Evolutionary conservation across 257 asterid species (phyloP).

Genomic region (Cynanchum wilfordii): DNA sequence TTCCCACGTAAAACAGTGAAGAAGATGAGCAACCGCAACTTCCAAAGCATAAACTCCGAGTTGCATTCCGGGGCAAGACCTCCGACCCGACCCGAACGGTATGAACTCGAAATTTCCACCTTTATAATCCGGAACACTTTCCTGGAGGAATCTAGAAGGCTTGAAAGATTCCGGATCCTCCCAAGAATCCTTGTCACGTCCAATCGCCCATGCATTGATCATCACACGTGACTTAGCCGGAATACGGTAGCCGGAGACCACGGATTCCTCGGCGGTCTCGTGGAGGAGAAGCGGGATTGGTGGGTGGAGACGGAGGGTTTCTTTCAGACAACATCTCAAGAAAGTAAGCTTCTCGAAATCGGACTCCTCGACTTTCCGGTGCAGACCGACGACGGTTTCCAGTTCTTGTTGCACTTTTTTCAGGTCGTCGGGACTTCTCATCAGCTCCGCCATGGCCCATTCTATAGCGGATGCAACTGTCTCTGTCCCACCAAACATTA

Average conservation of each 20-base stretch:
- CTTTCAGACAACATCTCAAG: conserved; percentile 63
- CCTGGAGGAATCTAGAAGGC: conserved; percentile 51
- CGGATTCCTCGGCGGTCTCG: conserved; percentile 58
- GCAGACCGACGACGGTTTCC: conserved; percentile 51
- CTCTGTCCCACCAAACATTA: conserved; percentile 92
- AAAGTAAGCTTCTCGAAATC: conserved; percentile 62
- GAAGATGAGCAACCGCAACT: conserved; percentile 72
- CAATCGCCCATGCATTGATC: conserved; percentile 84
- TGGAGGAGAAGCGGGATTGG: conserved; percentile 93
- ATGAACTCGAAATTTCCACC: conserved; percentile 71
- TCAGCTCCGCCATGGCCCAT: conserved; percentile 89
- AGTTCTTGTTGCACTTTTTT: conserved; percentile 71
- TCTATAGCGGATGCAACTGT: conserved; percentile 91
- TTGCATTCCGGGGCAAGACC: conserved; percentile 99
- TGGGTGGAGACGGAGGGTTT: conserved; percentile 84
- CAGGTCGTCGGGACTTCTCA: conserved; percentile 63
- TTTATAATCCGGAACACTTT: conserved; percentile 54
- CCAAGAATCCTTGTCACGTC: conserved; percentile 69
- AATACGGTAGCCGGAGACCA: conserved; percentile 55
- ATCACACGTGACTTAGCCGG: conserved; percentile 65
- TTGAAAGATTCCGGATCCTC: conserved; percentile 51
- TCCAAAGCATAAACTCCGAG: conserved; percentile 75
- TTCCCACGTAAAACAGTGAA: conserved; percentile 84
- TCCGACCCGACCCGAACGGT: conserved; percentile 89
- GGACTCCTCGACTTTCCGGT: conserved; percentile 61